A percentile compares a stretch with the other conserved stretches of the same genome.
Evolutionary conservation across 306 rosid genomes (phyloP).

Genomic region (Gleditsia sinensis): DNA sequence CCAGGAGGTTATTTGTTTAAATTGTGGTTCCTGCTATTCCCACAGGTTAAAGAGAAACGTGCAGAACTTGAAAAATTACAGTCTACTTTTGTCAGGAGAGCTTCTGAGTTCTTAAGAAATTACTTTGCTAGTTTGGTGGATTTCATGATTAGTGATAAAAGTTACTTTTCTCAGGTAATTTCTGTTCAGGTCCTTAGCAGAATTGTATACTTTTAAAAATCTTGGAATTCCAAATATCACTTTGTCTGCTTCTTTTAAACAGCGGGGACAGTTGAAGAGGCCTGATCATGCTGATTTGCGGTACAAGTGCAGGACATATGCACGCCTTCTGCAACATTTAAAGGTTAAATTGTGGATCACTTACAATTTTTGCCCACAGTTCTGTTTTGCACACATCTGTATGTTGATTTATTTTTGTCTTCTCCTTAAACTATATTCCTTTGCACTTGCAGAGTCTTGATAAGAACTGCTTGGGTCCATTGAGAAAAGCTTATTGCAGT

Average conservation of each 20-base stretch:
- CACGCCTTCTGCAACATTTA: conserved; percentile 85
- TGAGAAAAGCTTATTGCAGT: conserved; percentile 84
- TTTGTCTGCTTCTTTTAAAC: conserved; percentile 40
- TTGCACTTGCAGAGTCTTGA: conserved; percentile 76
- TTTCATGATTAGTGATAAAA: conserved; percentile 85
- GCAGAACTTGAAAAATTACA: conserved; percentile 87
- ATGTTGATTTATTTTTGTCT: conserved; percentile 5
- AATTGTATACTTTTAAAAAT: conserved; percentile 13
- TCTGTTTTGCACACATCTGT: conserved; percentile 18
- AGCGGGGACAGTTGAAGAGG: conserved; percentile 97
- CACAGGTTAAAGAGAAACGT: conserved; percentile 88
- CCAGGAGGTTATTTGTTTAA: conserved; percentile 14
- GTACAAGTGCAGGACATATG: conserved; percentile 90
- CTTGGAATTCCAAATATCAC: conserved; percentile 28
- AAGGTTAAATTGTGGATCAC: conserved; percentile 57
- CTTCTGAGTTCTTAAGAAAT: conserved; percentile 71
- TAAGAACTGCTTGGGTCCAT: conserved; percentile 67
- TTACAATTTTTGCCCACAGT: conserved; percentile 17
- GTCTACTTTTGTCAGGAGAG: conserved; percentile 78
- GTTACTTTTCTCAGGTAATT: conserved; percentile 90
- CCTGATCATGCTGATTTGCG: conserved; percentile 97
- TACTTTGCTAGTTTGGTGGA: conserved; percentile 89
- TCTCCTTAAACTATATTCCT: conserved; percentile 22
- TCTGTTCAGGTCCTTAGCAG: conserved; percentile 18
- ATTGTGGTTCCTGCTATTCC: conserved; percentile 38